Percentiles rank a stretch among this genome's conserved stretches.
Conservation (phyloP, 2,329 filamentous ascomycete genomes). For the Juglanconis juglandina region DNA sequence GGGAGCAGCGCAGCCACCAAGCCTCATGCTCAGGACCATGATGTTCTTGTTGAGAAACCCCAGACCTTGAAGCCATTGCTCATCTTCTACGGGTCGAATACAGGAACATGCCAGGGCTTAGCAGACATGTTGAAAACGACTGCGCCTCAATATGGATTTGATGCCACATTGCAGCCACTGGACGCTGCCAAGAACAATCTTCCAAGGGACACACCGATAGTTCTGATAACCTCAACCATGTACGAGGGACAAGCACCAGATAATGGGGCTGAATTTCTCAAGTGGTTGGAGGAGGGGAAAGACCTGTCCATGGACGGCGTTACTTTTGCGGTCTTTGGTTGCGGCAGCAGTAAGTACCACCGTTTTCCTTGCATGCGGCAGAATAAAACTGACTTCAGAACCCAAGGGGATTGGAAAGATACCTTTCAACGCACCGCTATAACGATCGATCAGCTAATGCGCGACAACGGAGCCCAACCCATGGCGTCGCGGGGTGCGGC, state of each 20-base stretch:
- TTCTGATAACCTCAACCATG: conserved; percentile 52
- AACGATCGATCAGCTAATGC: conserved; percentile 41
- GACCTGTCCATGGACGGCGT: conserved; percentile 38
- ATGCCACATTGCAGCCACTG: conserved; percentile 39
- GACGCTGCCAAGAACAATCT: conserved; percentile 49
- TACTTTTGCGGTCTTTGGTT: conserved; percentile 54
- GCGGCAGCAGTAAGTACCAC: conserved; percentile 33
- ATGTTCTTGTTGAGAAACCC: background rate
- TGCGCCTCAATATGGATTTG: conserved; percentile 45
- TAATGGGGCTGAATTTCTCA: conserved; percentile 46
- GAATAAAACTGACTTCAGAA: background rate
- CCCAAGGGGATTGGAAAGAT: conserved; percentile 28
- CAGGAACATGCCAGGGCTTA: conserved; percentile 55
- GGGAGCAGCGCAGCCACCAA: background rate
- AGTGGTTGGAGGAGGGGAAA: conserved; percentile 47
- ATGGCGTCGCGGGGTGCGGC: conserved; percentile 43
- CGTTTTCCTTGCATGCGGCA: background rate
- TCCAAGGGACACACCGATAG: conserved; percentile 40
- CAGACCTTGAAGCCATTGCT: conserved; percentile 42
- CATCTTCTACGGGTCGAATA: conserved; percentile 55
- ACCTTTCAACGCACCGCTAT: conserved; percentile 53
- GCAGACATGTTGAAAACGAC: conserved; percentile 46
- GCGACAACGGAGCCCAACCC: conserved; percentile 39
- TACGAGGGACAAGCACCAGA: conserved; percentile 58
- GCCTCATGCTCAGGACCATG: background rate